Base-by-base conservation (phyloP, 129 eudicot genomes). In the Flaveria bidentis region DNA sequence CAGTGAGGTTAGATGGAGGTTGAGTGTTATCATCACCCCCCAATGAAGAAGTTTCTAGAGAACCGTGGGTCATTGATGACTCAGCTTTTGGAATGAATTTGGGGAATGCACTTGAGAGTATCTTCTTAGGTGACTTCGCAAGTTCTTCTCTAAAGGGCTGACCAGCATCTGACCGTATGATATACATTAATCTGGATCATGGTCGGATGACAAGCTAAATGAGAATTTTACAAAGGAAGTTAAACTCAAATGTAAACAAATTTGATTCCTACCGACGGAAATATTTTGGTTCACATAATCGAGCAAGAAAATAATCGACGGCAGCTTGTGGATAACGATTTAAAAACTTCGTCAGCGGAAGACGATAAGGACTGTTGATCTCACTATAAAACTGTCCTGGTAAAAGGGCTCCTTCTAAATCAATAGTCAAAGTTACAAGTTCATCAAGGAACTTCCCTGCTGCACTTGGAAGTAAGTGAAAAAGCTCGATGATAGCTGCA, bases 391-490 rank as follows among this genome's bases (percentile, higher is more conserved):
- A 89, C 78, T 88, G 99, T 12, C 97, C 99, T 26, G 99, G 85
- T 49, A 96, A 96, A 61, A 94, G 96, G 66, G 97, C 92, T 25
- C 80, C 89, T 84, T 94, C 99, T 81, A 94, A 78, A 65, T 94
- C 99, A 82, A 94, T 94, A 17, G 97, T 94, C 82, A 94, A 78
- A 25, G 93, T 91, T 36, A 94, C 99, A 72, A 94, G 99, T 53
- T 94, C 99, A 77, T 94, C 99, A 18, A 94, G 99, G 50, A 94
- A 94, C 81, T 91, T 94, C 76, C 97, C 99, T 65, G 99, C 99
- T 25, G 99, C 99, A 76, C 78, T 76, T 26, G 99, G 99, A 82
- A 94, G 96, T 64, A 94, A 85, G 85, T 94, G 99, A 83, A 94
- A 94, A 44, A 94, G 96, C 84, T 94, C 99, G 79, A 94, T 91